Evolutionary conservation across 2,329 filamentous ascomycete genomes (phyloP).

Genomic region (Monosporascus sp.): DNA sequence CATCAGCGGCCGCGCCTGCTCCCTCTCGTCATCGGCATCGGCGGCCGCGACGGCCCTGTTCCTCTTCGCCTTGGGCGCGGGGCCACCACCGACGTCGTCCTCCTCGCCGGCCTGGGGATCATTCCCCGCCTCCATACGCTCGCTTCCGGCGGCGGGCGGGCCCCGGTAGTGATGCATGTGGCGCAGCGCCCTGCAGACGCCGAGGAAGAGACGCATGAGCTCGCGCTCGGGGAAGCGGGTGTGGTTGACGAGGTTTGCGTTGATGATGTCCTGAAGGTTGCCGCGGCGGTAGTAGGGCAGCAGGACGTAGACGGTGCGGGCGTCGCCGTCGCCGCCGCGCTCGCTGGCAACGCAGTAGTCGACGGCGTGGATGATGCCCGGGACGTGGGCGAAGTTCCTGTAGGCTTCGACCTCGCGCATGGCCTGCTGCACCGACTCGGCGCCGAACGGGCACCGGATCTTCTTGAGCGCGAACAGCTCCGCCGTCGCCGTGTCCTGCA

Average conservation of each 20-base stretch:
- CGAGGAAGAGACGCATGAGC: conserved; percentile 85
- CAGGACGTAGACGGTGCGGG: conserved; percentile 94
- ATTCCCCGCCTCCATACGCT: conserved; percentile 49
- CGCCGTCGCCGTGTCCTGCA: conserved; percentile 80
- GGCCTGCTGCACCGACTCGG: conserved; percentile 90
- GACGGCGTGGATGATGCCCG: conserved; percentile 61
- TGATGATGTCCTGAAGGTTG: conserved; percentile 97
- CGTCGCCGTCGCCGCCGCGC: conserved; percentile 51
- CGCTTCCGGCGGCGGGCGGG: conserved; percentile 26
- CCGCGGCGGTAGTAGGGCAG: conserved; percentile 92
- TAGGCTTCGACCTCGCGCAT: conserved; percentile 98
- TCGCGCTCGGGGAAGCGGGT: conserved; percentile 81
- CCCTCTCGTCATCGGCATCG: conserved; percentile 64
- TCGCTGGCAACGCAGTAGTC: conserved; percentile 49
- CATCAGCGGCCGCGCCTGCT: conserved; percentile 80
- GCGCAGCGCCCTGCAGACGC: conserved; percentile 81
- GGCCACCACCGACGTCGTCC: conserved; percentile 29
- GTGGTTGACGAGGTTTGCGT: conserved; percentile 96
- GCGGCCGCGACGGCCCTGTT: conserved; percentile 34
- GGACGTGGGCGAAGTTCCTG: conserved; percentile 75
- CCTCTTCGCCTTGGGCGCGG: conserved; percentile 32
- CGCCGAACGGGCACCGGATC: conserved; percentile 95
- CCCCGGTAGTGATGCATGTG: conserved; percentile 88
- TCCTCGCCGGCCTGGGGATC: conserved; percentile 34
- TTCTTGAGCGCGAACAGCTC: conserved; percentile 95